These are phyloP conservation scores for Cladobotryum protrusum DNA, from an alignment of 2,329 filamentous ascomycete species.

Conservation along the genomic window DNA sequence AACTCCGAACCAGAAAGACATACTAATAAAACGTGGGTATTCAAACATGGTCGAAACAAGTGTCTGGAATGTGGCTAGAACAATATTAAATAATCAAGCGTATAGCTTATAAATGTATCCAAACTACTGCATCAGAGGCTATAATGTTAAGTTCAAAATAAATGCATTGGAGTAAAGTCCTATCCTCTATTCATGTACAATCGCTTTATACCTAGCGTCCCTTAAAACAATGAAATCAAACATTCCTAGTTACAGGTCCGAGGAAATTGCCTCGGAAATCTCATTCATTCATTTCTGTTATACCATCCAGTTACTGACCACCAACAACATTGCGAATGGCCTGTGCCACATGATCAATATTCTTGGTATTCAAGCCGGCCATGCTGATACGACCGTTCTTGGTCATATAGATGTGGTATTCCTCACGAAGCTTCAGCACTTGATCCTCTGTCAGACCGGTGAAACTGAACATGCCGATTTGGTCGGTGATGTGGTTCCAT, in stretches of 20 bases:
- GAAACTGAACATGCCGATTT: conserved; percentile 99
- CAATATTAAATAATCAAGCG: too few relatives aligned
- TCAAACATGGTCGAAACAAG: too few relatives aligned
- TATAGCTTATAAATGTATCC: too few relatives aligned
- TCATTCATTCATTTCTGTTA: too few relatives aligned
- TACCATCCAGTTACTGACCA: conserved; percentile 14
- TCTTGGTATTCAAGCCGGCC: conserved; percentile 91
- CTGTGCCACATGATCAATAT: conserved; percentile 88
- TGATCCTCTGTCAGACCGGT: conserved; percentile 72
- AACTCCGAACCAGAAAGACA: too few relatives aligned
- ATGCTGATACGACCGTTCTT: conserved; percentile 98
- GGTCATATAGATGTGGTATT: conserved; percentile 82
- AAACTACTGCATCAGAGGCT: not conserved
- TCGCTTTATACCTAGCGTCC: too few relatives aligned
- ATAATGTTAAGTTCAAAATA: conserved; percentile 13
- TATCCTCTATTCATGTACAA: conserved; percentile 11
- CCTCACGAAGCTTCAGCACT: conserved; percentile 61
- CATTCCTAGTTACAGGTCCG: too few relatives aligned
- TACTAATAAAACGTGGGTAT: too few relatives aligned
- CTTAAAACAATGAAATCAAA: too few relatives aligned
- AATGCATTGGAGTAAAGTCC: conserved; percentile 21
- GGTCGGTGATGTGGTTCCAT: conserved; percentile 96
- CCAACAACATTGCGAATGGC: conserved; percentile 78
- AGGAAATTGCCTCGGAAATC: too few relatives aligned
- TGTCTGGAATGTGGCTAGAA: too few relatives aligned